Conservation (phyloP, 768 basidiomycete species). For the Boletus vermiculosoides region DNA sequence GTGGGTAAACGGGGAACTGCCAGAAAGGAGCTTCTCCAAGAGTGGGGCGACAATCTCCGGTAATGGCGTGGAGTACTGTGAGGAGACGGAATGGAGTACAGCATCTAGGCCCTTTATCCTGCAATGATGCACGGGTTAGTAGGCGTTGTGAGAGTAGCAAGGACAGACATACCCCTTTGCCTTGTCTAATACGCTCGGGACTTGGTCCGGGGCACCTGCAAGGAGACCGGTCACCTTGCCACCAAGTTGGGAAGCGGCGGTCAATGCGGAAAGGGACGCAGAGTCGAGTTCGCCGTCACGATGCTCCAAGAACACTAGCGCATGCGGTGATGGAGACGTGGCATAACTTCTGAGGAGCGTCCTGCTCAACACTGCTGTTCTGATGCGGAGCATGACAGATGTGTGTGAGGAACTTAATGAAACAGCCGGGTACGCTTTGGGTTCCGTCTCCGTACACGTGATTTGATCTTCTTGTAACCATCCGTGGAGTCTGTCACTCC, state of each 20-base stretch:
- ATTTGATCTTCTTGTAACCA: neutral
- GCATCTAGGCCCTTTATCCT: slow-evolving; percentile 69
- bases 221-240: slow-evolving; percentile 82
- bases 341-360: slow-evolving; percentile 47
- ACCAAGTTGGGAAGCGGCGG: slow-evolving; percentile 84
- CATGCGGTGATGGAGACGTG: slow-evolving; percentile 60
- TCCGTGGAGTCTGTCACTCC: neutral
- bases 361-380: slow-evolving; percentile 30
- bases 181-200: slow-evolving; percentile 63
- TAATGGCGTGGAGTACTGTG: slow-evolving; percentile 64
- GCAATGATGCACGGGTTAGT: slow-evolving; percentile 5
- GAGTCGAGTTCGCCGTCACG: slow-evolving; percentile 77
- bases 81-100: slow-evolving; percentile 67
- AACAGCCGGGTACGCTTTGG: neutral
- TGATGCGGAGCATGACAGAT: slow-evolving; percentile 24
- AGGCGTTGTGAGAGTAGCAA: slow-evolving; percentile 4
- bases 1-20: slow-evolving; percentile 74
- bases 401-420: neutral
- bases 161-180: slow-evolving; percentile 68
- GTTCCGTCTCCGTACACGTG: slow-evolving; percentile 18
- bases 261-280: slow-evolving; percentile 84
- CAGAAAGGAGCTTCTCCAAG: slow-evolving; percentile 68
- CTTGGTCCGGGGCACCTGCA: slow-evolving; percentile 65
- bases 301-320: slow-evolving; percentile 90
- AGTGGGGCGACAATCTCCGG: slow-evolving; percentile 84